phyloP scores from a whole-genome alignment of 768 basidiomycete genomes.

The Myochromella boudieri region DNA sequence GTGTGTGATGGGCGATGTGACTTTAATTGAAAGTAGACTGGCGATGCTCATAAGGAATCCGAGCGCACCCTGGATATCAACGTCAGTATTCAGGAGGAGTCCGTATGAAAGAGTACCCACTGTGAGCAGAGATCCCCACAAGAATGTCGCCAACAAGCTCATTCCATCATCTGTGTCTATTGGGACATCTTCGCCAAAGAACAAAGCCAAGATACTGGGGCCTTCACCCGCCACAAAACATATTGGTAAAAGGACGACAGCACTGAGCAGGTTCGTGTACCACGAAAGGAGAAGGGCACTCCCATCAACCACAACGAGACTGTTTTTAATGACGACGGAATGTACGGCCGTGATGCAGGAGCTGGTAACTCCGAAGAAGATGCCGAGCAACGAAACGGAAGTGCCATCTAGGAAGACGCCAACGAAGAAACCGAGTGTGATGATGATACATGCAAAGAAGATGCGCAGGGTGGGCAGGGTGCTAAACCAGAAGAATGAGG shows the following conservation, averaged over 20 bases:
- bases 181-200: slow-evolving; percentile 47
- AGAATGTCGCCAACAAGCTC: slow-evolving; percentile 59
- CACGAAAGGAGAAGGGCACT: slow-evolving; percentile 85
- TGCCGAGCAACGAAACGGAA: slow-evolving; percentile 57
- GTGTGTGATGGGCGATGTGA: slow-evolving; percentile 96
- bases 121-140: slow-evolving; percentile 79
- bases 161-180: slow-evolving; percentile 37
- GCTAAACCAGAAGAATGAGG: slow-evolving; percentile 79
- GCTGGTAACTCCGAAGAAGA: slow-evolving; percentile 79
- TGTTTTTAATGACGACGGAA: slow-evolving; percentile 92
- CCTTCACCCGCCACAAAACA: slow-evolving; percentile 77
- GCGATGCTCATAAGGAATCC: slow-evolving; percentile 97
- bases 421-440: slow-evolving; percentile 91
- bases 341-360: slow-evolving; percentile 88
- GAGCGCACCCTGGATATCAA: slow-evolving; percentile 60
- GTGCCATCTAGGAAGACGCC: slow-evolving; percentile 81
- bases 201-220: slow-evolving; percentile 57
- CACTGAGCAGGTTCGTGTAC: slow-evolving; percentile 87
- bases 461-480: slow-evolving; percentile 76
- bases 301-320: slow-evolving; percentile 75
- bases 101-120: slow-evolving; percentile 37
- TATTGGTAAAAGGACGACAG: slow-evolving; percentile 69
- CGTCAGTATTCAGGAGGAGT: not conserved
- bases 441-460: slow-evolving; percentile 71
- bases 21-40: slow-evolving; percentile 91